Conservation (phyloP, 2,329 filamentous ascomycete species). For the Exserohilum turcica region DNA sequence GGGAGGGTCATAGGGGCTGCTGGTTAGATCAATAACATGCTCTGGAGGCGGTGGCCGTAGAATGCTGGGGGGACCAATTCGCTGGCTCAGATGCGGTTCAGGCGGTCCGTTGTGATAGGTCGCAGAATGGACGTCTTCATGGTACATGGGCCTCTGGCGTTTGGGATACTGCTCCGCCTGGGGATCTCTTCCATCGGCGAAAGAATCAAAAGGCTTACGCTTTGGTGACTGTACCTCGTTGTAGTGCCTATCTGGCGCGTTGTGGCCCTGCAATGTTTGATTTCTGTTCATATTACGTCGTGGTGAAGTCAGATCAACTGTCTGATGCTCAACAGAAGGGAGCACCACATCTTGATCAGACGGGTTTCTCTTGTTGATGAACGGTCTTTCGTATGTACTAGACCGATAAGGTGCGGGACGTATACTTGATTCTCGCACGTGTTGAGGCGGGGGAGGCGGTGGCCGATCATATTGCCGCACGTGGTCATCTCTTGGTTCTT, state of each 20-base stretch:
- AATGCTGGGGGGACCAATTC: conserved; percentile 16
- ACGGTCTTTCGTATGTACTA: conserved; percentile 19
- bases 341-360: conserved; percentile 42
- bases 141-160: conserved; percentile 20
- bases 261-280: conserved; percentile 10
- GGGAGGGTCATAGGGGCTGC: conserved; percentile 26
- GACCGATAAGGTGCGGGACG: conserved; percentile 19
- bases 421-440: conserved; percentile 19
- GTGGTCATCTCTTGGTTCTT: conserved; percentile 16
- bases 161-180: conserved; percentile 15
- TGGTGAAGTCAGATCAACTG: conserved; percentile 24
- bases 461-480: conserved; percentile 23
- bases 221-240: conserved; percentile 21
- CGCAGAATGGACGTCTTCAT: conserved; percentile 11
- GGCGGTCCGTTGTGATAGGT: conserved; percentile 2
- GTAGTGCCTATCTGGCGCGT: conserved; percentile 10
- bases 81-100: conserved; percentile 7
- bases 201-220: conserved; percentile 22
- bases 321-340: conserved; percentile 43
- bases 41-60: conserved; percentile 17
- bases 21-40: conserved; percentile 33
- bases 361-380: conserved; percentile 24
- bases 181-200: conserved; percentile 11
- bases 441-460: conserved; percentile 13
- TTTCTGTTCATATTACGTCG: conserved; percentile 13